A percentile compares a stretch with the other conserved stretches of the same genome.
Evolutionary conservation across 1,284 basidiomycete species (phyloP).

Genomic region (Fistulinella cinereoalba): DNA sequence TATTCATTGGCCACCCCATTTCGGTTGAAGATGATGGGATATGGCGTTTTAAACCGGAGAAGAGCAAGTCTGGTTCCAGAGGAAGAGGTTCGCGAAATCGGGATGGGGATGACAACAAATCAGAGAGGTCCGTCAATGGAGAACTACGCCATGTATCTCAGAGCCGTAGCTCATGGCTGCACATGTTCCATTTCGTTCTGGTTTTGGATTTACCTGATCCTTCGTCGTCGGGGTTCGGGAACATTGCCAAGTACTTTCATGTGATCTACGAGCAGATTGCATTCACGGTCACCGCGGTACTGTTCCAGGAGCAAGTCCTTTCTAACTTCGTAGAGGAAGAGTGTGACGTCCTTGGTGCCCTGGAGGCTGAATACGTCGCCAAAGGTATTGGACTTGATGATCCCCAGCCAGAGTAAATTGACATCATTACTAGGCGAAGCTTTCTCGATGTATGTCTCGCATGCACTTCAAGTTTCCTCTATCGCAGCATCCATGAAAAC

Average conservation of each 20-base stretch:
- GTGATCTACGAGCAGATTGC: conserved; percentile 84
- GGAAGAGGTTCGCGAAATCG: conserved; percentile 54
- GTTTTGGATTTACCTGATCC: conserved; percentile 90
- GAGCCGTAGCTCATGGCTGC: conserved; percentile 51
- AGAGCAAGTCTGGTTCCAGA: conserved; percentile 45
- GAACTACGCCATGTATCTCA: conserved; percentile 19
- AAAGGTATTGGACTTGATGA: conserved; percentile 47
- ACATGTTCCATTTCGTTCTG: conserved; percentile 85
- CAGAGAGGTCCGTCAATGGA: conserved; percentile 36
- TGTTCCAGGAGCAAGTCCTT: conserved; percentile 83
- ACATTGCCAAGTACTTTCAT: conserved; percentile 76
- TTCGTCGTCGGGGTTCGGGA: conserved; percentile 73
- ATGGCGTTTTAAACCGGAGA: conserved; percentile 71
- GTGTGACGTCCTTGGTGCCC: conserved; percentile 61
- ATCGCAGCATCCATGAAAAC: conserved; percentile 73
- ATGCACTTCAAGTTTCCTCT: conserved; percentile 64
- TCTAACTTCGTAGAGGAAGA: conserved; percentile 80
- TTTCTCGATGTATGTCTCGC: conserved; percentile 51
- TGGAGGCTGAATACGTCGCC: conserved; percentile 66
- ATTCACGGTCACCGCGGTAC: conserved; percentile 84
- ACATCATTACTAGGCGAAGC: conserved; percentile 47
- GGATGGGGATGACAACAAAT: conserved; percentile 32
- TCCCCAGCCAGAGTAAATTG: conserved; percentile 6
- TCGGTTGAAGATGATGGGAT: conserved; percentile 70
- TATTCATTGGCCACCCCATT: conserved; percentile 94